Percentiles rank a stretch among this genome's conserved stretches.
These are phyloP conservation scores for Casuarina equisetifolia DNA, from an alignment of 306 rosid species.

Conservation along the genomic window DNA sequence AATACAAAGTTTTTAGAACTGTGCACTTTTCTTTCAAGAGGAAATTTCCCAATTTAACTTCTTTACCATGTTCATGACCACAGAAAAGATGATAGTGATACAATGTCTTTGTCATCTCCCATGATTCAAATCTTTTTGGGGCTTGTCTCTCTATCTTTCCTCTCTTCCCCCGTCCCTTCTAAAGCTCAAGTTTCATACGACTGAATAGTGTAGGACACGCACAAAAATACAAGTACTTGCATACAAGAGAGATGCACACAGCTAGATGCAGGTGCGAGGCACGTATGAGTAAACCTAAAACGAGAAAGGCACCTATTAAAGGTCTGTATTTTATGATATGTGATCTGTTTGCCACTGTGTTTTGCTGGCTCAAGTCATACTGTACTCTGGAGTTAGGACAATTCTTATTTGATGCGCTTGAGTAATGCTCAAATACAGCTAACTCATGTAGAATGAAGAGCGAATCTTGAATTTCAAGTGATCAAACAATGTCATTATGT, in stretches of 20 bases:
- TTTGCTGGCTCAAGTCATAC: not conserved
- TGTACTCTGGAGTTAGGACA: conserved; percentile 16
- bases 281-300: not conserved
- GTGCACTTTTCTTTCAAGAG: not conserved
- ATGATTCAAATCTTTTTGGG: not conserved
- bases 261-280: not conserved
- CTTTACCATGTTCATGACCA: not conserved
- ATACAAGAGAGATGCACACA: not conserved
- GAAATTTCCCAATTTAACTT: conserved; percentile 16
- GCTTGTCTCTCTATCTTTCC: not conserved
- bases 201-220: not conserved
- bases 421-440: not conserved
- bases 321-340: conserved; percentile 1
- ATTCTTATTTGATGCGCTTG: conserved; percentile 3
- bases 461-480: not conserved
- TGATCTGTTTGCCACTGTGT: conserved; percentile 3
- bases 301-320: not conserved
- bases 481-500: not conserved
- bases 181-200: not conserved
- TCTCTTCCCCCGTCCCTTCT: too few species aligned
- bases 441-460: not conserved
- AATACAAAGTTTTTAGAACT: not conserved
- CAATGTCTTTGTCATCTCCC: not conserved
- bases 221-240: not conserved
- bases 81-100: not conserved